Percentiles rank a stretch among this genome's conserved stretches.
These are phyloP conservation scores for Fragaria vesca DNA, from an alignment of 306 rosid species.

Conservation along the genomic window DNA sequence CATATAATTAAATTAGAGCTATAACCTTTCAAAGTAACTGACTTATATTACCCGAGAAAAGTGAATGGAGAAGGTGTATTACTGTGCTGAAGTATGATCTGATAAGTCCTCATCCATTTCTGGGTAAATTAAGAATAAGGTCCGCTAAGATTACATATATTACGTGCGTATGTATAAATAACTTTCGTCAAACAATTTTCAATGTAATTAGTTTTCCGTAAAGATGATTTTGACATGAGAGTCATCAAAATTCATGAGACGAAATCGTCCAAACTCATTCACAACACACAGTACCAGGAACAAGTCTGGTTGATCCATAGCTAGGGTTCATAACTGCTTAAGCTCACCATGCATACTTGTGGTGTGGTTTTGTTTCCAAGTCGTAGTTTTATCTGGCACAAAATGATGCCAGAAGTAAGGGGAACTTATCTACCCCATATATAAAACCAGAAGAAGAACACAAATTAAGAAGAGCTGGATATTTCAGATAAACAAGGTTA, in stretches of 20 bases:
- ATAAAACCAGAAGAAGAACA: not conserved
- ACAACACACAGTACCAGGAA: not conserved
- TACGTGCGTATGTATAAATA: too few species aligned
- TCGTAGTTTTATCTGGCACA: not conserved
- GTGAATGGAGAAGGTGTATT: not conserved
- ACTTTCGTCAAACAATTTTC: too few species aligned
- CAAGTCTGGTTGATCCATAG: not conserved
- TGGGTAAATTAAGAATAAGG: too few species aligned
- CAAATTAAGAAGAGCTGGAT: not conserved
- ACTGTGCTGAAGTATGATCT: too few species aligned
- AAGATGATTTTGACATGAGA: too few species aligned
- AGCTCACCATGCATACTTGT: not conserved
- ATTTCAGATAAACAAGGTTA: conserved; percentile 1
- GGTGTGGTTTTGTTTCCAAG: not conserved
- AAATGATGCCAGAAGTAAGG: not conserved
- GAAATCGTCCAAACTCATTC: not conserved
- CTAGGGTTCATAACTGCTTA: not conserved
- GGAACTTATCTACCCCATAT: not conserved
- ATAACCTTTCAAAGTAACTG: not conserved
- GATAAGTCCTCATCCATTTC: too few species aligned
- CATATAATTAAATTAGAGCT: too few species aligned
- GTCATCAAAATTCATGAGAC: too few species aligned
- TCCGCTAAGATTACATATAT: too few species aligned
- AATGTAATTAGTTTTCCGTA: too few species aligned
- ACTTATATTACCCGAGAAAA: not conserved